Evolutionary conservation across 495 filamentous ascomycete genomes (phyloP).

Genomic region (Geoglossum glabrum): DNA sequence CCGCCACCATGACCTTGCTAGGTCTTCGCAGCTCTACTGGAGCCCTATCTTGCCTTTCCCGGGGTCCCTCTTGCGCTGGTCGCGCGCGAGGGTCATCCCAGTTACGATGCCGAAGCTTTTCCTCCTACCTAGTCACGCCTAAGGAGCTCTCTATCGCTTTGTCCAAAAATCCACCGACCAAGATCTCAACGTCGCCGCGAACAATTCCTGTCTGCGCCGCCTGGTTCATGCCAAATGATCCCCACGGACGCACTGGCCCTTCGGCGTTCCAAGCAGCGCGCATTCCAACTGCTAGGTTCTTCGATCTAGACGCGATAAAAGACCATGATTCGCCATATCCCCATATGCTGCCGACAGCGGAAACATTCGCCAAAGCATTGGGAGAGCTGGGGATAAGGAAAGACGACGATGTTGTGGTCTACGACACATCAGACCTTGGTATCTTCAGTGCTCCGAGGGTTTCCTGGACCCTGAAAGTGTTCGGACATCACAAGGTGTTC

Average conservation of each 20-base stretch:
- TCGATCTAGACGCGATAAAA: constrained; percentile 79
- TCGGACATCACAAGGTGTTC: constrained; percentile 80
- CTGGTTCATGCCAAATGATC: constrained; percentile 92
- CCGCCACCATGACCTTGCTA: background rate
- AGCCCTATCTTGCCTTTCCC: background rate
- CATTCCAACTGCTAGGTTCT: constrained; percentile 83
- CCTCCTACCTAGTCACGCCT: constrained; percentile 69
- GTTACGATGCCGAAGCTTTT: constrained; percentile 10
- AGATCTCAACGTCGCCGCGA: constrained; percentile 51
- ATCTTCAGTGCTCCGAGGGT: constrained; percentile 89
- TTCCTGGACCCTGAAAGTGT: constrained; percentile 77
- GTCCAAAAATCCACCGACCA: constrained; percentile 46
- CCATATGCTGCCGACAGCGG: constrained; percentile 80
- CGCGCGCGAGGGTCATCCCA: background rate
- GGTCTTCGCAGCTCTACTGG: constrained; percentile 1
- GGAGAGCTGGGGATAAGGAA: constrained; percentile 60
- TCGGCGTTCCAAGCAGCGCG: constrained; percentile 55
- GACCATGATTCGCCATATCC: constrained; percentile 77
- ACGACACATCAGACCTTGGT: constrained; percentile 70
- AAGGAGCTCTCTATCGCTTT: constrained; percentile 61
- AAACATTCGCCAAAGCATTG: constrained; percentile 75
- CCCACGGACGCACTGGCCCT: constrained; percentile 49
- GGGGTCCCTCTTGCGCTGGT: background rate
- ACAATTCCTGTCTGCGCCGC: constrained; percentile 76
- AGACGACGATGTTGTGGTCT: constrained; percentile 82